Evolutionary conservation across 2,329 filamentous ascomycete genomes (phyloP).

Genomic region (Sporothrix variecibatus): DNA sequence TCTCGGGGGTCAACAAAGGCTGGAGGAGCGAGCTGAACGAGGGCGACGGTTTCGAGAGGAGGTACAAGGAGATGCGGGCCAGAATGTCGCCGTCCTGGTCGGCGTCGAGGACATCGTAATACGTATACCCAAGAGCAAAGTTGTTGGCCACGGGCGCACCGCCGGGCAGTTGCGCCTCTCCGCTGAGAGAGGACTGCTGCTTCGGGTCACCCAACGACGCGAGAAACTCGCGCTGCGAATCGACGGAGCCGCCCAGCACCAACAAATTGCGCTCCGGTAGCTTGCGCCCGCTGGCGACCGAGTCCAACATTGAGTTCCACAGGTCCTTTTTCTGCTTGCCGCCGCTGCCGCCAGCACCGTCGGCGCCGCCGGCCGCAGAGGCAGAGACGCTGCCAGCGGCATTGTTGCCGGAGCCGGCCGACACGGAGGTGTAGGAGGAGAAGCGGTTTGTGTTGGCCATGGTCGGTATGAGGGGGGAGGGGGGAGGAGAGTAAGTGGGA

Average conservation of each 20-base stretch:
- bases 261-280: constrained; percentile 90
- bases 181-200: constrained; percentile 53
- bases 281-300: constrained; percentile 84
- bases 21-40: constrained; percentile 81
- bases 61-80: constrained; percentile 84
- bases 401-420: constrained; percentile 55
- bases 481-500: neutral
- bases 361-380: constrained; percentile 32
- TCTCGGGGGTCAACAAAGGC: constrained; percentile 79
- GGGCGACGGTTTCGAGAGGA: constrained; percentile 80
- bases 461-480: constrained; percentile 42
- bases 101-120: constrained; percentile 89
- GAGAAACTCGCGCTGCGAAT: constrained; percentile 82
- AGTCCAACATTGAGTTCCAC: constrained; percentile 92
- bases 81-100: constrained; percentile 96
- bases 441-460: constrained; percentile 56
- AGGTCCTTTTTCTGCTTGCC: constrained; percentile 78
- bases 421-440: constrained; percentile 61
- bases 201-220: constrained; percentile 57
- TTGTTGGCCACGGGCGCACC: constrained; percentile 82
- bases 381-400: constrained; percentile 39
- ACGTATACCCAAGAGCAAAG: constrained; percentile 91
- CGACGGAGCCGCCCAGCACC: constrained; percentile 79
- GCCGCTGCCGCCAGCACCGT: constrained; percentile 39
- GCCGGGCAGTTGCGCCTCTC: constrained; percentile 45